A percentile compares a stretch with the other conserved stretches of the same genome.
Conservation (phyloP, 2,329 filamentous ascomycete species). For the Aspergillus novoparasiticus region DNA sequence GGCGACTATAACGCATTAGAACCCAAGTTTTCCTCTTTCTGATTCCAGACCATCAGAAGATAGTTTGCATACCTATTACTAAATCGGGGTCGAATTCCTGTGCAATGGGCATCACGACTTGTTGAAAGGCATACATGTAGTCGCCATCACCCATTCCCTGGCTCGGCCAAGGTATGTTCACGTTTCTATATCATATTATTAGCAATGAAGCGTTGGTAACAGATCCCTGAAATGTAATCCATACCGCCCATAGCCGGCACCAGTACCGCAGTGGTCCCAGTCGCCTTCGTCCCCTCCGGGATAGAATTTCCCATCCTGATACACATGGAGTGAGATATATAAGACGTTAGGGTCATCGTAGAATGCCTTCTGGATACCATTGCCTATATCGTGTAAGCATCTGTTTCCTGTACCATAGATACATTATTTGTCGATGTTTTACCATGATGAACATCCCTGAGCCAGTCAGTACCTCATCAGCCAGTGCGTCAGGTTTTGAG, state of each 20-base stretch:
- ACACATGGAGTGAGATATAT: constrained; percentile 94
- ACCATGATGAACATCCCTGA: constrained; percentile 69
- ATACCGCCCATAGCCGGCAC: constrained; percentile 58
- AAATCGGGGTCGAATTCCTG: constrained; percentile 91
- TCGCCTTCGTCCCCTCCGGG: constrained; percentile 65
- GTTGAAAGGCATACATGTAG: constrained; percentile 94
- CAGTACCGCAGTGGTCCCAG: constrained; percentile 61
- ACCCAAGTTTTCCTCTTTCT: neutral
- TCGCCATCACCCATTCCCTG: constrained; percentile 91
- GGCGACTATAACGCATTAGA: constrained; percentile 60
- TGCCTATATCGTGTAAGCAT: constrained; percentile 57
- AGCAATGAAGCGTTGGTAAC: constrained; percentile 11
- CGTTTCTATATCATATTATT: constrained; percentile 50
- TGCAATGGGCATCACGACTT: constrained; percentile 94
- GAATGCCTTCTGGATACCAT: constrained; percentile 95
- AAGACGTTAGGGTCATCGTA: constrained; percentile 93
- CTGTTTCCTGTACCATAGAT: neutral
- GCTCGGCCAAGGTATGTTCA: constrained; percentile 70
- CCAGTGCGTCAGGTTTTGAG: neutral
- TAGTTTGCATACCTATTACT: constrained; percentile 67
- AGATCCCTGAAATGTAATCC: constrained; percentile 14
- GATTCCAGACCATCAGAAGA: neutral
- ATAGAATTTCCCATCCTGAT: constrained; percentile 81
- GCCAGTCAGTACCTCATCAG: constrained; percentile 21
- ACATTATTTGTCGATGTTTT: constrained; percentile 16